Conservation (phyloP, 208 protist genomes). For the Leishmania martiniquensis region DNA sequence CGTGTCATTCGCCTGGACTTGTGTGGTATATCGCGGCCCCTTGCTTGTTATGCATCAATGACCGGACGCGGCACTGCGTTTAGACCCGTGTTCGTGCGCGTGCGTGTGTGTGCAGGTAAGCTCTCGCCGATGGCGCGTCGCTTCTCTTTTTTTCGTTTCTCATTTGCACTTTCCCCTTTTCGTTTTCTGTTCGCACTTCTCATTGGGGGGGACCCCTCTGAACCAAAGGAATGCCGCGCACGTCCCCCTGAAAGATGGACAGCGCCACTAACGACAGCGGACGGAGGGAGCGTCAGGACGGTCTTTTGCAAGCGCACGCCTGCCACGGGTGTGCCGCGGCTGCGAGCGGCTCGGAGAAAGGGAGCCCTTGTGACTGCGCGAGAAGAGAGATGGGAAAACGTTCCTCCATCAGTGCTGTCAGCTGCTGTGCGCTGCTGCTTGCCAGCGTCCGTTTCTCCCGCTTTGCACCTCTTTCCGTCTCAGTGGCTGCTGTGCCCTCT, state of each 20-base stretch:
- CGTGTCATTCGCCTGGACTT: neutral
- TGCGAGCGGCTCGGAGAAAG: neutral
- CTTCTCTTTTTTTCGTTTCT: conserved; percentile 11
- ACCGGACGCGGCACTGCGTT: neutral
- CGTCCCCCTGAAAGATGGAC: neutral
- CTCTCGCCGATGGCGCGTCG: neutral
- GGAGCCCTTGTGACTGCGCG: neutral
- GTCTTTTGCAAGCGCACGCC: neutral
- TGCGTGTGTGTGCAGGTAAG: neutral
- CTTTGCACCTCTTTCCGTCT: neutral
- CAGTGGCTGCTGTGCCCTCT: neutral
- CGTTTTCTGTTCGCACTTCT: conserved; percentile 1
- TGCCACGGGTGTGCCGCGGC: neutral
- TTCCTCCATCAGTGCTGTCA: neutral
- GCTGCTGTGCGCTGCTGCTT: neutral
- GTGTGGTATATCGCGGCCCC: neutral
- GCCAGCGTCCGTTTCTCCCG: neutral
- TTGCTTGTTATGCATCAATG: neutral
- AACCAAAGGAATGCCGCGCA: too few relatives aligned
- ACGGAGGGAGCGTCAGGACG: neutral
- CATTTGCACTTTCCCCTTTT: neutral
- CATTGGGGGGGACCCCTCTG: too few relatives aligned
- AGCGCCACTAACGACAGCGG: neutral
- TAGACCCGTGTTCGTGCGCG: too few relatives aligned
- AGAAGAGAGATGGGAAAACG: too few relatives aligned